phyloP scores from a whole-genome alignment of 2,329 filamentous ascomycete species.

The Nigrospora osmanthi region DNA sequence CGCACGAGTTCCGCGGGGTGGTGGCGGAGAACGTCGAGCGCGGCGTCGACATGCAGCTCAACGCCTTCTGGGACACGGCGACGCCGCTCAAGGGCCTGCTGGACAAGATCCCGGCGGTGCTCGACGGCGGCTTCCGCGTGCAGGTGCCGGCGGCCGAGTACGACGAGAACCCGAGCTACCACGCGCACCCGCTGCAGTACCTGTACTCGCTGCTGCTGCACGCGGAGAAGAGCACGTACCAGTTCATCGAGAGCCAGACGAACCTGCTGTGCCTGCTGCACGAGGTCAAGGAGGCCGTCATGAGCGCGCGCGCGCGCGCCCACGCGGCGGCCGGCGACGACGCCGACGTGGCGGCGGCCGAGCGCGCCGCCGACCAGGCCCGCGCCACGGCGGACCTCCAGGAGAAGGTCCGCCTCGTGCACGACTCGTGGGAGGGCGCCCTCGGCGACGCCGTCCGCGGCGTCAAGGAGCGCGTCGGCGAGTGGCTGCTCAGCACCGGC shows the following conservation, averaged over 20 bases:
- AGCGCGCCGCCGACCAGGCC: conserved; percentile 59
- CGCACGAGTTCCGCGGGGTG: conserved; percentile 67
- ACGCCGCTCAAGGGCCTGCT: conserved; percentile 71
- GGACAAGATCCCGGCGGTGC: conserved; percentile 63
- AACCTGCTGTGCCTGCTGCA: conserved; percentile 86
- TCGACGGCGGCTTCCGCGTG: conserved; percentile 53
- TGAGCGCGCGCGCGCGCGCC: conserved; percentile 52
- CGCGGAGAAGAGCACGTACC: conserved; percentile 86
- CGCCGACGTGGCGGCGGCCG: conserved; percentile 38
- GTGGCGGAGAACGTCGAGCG: conserved; percentile 79
- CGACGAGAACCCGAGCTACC: conserved; percentile 78
- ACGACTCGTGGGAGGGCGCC: conserved; percentile 84
- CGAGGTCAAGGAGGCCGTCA: conserved; percentile 76
- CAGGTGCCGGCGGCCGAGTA: conserved; percentile 74
- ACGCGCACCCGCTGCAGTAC: conserved; percentile 79
- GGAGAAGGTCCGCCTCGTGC: conserved; percentile 85
- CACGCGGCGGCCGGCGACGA: conserved; percentile 55
- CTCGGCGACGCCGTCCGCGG: conserved; percentile 69
- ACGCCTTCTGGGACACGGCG: conserved; percentile 96
- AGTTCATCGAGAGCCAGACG: conserved; percentile 92
- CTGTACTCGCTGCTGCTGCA: conserved; percentile 79
- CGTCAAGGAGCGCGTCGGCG: conserved; percentile 67
- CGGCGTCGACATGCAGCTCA: conserved; percentile 85
- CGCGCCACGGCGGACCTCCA: conserved; percentile 79
- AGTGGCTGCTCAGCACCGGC: conserved; percentile 66